These are phyloP conservation scores for Pelargonium australe DNA, from an alignment of 441 rosid species.

Conservation along the genomic window DNA sequence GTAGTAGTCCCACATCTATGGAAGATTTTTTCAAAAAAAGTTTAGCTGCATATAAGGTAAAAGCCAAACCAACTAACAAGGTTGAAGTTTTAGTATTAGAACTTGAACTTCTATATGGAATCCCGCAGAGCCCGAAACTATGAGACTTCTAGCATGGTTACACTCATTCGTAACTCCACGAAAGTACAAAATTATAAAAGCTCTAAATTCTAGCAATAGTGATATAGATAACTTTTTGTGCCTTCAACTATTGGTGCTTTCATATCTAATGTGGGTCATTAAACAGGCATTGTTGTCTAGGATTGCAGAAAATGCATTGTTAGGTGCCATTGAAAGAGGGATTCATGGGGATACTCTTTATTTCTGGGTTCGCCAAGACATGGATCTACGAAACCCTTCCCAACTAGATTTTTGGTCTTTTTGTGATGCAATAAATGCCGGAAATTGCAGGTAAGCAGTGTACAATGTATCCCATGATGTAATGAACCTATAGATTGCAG, in stretches of 20 bases:
- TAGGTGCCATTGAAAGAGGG: conserved; percentile 52
- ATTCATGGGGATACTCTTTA: conserved; percentile 76
- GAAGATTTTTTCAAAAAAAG: too few species aligned
- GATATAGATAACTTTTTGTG: neutral
- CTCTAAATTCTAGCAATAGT: too few species aligned
- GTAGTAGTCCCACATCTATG: too few species aligned
- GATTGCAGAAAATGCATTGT: conserved; percentile 64
- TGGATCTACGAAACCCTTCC: conserved; percentile 68
- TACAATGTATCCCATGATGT: neutral
- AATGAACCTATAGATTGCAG: neutral
- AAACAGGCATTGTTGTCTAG: conserved; percentile 72
- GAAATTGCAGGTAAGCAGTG: conserved; percentile 77
- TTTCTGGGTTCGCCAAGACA: conserved; percentile 95
- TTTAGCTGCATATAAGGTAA: too few species aligned
- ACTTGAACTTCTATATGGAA: too few species aligned
- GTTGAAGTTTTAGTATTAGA: too few species aligned
- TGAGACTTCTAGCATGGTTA: too few species aligned
- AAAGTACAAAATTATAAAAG: too few species aligned
- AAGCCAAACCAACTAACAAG: too few species aligned
- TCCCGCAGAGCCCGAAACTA: too few species aligned
- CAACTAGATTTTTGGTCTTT: conserved; percentile 83
- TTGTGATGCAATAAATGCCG: conserved; percentile 91
- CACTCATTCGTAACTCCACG: too few species aligned
- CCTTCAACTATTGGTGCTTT: neutral
- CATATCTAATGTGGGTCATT: conserved; percentile 17